A percentile compares a stretch with the other conserved stretches of the same genome.
Evolutionary conservation across 192 early-diverging fungal species (phyloP).

Genomic region (Podila epicladia): DNA sequence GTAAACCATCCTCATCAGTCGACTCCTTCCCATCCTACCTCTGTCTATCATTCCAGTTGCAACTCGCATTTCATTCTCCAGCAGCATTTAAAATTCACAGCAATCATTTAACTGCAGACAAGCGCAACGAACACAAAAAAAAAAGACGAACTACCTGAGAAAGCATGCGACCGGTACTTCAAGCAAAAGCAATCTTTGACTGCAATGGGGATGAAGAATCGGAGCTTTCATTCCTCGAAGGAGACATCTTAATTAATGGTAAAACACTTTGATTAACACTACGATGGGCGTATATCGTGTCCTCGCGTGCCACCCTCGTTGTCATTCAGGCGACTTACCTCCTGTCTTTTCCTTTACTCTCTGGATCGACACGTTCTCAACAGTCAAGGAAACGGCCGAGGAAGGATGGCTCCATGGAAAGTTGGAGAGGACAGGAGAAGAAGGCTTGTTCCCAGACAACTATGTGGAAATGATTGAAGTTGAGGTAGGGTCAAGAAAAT

Average conservation of each 20-base stretch:
- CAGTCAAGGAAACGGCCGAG: slow-evolving; percentile 58
- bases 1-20: no score
- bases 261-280: neutral
- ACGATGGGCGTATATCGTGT: no score
- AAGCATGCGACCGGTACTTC: slow-evolving; percentile 22
- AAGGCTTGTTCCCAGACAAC: slow-evolving; percentile 70
- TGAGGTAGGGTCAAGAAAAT: slow-evolving; percentile 7
- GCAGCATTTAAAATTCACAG: no score
- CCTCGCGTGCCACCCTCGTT: neutral
- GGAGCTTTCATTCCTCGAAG: slow-evolving; percentile 66
- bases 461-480: slow-evolving; percentile 58
- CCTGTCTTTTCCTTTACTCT: neutral
- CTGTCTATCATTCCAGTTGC: no score
- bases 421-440: slow-evolving; percentile 49
- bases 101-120: neutral
- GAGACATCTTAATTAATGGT: slow-evolving; percentile 64
- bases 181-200: slow-evolving; percentile 66
- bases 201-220: slow-evolving; percentile 65
- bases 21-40: no score
- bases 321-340: neutral
- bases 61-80: no score
- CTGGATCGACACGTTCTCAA: no score
- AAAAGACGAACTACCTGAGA: neutral
- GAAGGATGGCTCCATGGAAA: slow-evolving; percentile 67
- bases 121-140: neutral